phyloP scores from a whole-genome alignment of 768 basidiomycete genomes.

The Stropharia rugosoannulata region DNA sequence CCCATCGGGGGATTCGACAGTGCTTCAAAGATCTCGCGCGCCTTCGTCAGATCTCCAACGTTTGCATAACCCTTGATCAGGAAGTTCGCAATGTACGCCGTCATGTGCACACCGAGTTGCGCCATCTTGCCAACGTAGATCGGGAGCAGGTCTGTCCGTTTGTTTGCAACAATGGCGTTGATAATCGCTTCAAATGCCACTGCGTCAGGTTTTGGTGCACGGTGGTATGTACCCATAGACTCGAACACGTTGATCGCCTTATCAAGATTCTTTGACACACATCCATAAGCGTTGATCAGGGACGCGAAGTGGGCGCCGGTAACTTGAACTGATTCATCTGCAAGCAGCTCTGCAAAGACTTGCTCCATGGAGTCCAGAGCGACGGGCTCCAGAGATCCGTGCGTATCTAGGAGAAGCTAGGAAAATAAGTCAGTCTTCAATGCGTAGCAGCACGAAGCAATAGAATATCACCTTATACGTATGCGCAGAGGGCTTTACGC shows the following conservation, averaged over 20 bases:
- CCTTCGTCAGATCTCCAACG: slow-evolving; percentile 64
- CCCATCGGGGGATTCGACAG: slow-evolving; percentile 80
- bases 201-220: slow-evolving; percentile 67
- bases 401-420: slow-evolving; percentile 85
- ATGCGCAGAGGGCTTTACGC: slow-evolving; percentile 78
- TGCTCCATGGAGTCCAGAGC: slow-evolving; percentile 70
- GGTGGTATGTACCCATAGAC: slow-evolving; percentile 52
- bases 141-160: slow-evolving; percentile 75
- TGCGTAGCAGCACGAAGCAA: neutral
- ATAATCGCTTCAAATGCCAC: slow-evolving; percentile 89
- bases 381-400: slow-evolving; percentile 83
- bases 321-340: slow-evolving; percentile 40
- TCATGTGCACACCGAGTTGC: slow-evolving; percentile 73
- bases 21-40: slow-evolving; percentile 77
- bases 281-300: slow-evolving; percentile 87
- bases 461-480: slow-evolving; percentile 79
- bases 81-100: slow-evolving; percentile 92
- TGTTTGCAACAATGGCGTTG: slow-evolving; percentile 79
- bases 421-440: neutral
- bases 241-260: slow-evolving; percentile 79
- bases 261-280: slow-evolving; percentile 72
- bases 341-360: slow-evolving; percentile 60
- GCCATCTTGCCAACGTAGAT: slow-evolving; percentile 63
- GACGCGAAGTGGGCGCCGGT: slow-evolving; percentile 66
- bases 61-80: slow-evolving; percentile 74